Evolutionary conservation across 768 basidiomycete genomes (phyloP), one percentile per base, ranked within the genome.

Genomic region (Boletus rubroflammeus): DNA sequence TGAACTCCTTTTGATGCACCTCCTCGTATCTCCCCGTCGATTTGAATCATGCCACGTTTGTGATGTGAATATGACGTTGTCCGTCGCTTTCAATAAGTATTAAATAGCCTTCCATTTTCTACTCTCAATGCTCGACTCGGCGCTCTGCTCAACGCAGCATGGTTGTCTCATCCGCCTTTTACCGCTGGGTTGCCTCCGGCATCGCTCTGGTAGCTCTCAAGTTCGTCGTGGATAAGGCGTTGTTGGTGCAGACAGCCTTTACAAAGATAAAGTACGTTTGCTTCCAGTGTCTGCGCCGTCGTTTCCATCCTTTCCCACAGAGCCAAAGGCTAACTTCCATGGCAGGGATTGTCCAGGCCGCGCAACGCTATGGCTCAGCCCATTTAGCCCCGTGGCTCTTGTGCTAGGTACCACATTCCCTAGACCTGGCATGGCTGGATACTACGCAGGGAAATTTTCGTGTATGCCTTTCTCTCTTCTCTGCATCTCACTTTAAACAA

Each of bases 391-490:
- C 8, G 1, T 65, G 0, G 47, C 71, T 5, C 38, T 74, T 6
- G 36, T 68, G 0, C 1, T 72, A 1, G 75, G 66, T 0, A 43
- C 66, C 1, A 58, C 56, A 19, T 78, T 72, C 52, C 78, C 77
- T 2, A 62, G 67, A 25, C 67, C 66, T 6, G 65, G 64, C 14
- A 70, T 69, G 44, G 56, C 66, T 11, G 78, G 72, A 6, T 64
- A 67, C 26, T 73, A 68, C 31, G 70, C 56, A 21, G 73, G 52
- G 8, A 65, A 69, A 45, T 76, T 78, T 43, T 65, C 67, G 2
- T 25, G 78, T 78, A 53, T 13, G 75, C 65, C 11, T 23, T 42
- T 21, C 8, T 32, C 28, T 9, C 15, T 1, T n/a, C 34, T 17
- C 17, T 19, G 0, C 25, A 6, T 13, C 3, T 5, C 2, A n/a